Evolutionary conservation across 2,329 filamentous ascomycete genomes (phyloP), one percentile per base, ranked within the genome.

Genomic region (Clonostachys sp.): DNA sequence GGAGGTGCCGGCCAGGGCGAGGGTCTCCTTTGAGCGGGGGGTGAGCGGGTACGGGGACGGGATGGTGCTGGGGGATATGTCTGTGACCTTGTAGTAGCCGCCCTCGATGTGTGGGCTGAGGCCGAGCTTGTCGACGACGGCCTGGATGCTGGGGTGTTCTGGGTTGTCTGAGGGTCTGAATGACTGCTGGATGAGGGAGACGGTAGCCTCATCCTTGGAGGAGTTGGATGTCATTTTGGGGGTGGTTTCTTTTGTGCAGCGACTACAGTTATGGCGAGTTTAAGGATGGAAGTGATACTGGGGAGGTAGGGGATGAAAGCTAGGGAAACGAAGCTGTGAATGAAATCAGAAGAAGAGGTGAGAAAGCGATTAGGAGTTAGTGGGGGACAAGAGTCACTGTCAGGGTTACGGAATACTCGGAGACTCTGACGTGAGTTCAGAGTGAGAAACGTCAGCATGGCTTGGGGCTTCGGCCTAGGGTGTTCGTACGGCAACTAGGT

Each of bases 1-100:
- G 48, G 60, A 55, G 38, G 53, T 52, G 16, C 54, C 59, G 34
- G 62, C 63, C n/a, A 69, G 58, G 10, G 53, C 49, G 7, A 65
- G 51, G 35, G 67, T 64, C 16, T 60, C 51, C 13, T 63, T 64
- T 14, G 67, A 68, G 17, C 67, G 65, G n/a, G 62, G 58, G 2
- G 56, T 54, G 10, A 55, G 53, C 6, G 63, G 57, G 41, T 65
- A 65, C 3, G 67, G 67, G 30, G 81, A 83, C 0, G 80, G 73
- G 16, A 87, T 67, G 3, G 68, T 68, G 13, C 66, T 64, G 3
- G 67, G 55, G 51, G 77, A 71, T 47, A 74, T 70, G 62, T 87
- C 80, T 2, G 81, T 87, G 60, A 84, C 79, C 52, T 63, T 65
- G 56, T 78, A 87, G 65, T 82, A 86, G 42, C 83, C 82, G 45